A percentile compares a stretch with the other conserved stretches of the same genome.
Evolutionary conservation across 2,329 filamentous ascomycete genomes (phyloP).

Genomic region (Fusarium sp.): DNA sequence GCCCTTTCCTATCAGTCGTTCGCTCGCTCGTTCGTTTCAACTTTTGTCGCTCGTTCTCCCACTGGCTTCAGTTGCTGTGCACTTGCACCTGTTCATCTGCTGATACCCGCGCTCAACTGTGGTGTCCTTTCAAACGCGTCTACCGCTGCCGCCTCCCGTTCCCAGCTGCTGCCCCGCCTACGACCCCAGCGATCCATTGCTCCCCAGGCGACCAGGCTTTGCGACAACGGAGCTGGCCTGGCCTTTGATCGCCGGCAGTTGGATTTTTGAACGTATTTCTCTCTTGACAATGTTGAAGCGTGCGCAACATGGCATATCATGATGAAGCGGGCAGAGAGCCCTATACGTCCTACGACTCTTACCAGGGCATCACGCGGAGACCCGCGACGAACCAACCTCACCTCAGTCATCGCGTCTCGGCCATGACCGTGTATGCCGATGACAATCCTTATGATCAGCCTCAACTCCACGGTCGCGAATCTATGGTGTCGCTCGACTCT

Average conservation of each 20-base stretch:
- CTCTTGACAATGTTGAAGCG: conserved; percentile 38
- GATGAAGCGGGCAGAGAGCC: conserved; percentile 47
- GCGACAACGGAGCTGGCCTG: conserved; percentile 1
- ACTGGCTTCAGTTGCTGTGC: conserved; percentile 2
- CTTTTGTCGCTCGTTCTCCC: conserved; percentile 12
- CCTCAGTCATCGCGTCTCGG: conserved; percentile 50
- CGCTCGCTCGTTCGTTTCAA: not conserved
- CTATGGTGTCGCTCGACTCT: conserved; percentile 56
- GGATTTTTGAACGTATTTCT: not conserved
- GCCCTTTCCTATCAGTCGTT: conserved; percentile 9
- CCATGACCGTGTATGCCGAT: conserved; percentile 49
- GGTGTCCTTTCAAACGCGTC: not conserved
- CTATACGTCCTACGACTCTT: conserved; percentile 36
- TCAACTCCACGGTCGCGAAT: conserved; percentile 51
- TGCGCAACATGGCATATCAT: conserved; percentile 47
- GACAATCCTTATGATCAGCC: conserved; percentile 44
- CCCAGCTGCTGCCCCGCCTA: conserved; percentile 24
- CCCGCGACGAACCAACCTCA: conserved; percentile 24
- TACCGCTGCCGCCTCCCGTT: not conserved
- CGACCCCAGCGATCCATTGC: not conserved
- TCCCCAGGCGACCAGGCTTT: not conserved
- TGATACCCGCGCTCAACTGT: not conserved
- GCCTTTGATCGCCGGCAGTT: not conserved
- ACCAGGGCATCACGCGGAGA: conserved; percentile 22
- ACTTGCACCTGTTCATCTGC: conserved; percentile 3